Evolutionary conservation across 164 flowering plant species (phyloP).

Genomic region (Chimonanthus salicifolius): DNA sequence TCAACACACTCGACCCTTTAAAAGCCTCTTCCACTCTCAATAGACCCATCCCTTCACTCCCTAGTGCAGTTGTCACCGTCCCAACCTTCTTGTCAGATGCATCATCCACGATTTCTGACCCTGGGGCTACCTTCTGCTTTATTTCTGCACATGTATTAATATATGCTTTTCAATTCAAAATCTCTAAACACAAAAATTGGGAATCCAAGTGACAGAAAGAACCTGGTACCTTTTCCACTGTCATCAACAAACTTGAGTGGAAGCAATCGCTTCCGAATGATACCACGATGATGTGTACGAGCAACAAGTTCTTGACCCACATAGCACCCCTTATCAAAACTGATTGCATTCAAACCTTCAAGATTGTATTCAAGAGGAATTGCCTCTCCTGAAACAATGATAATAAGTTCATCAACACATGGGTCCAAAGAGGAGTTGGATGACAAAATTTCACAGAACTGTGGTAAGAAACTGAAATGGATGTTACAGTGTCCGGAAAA

Average conservation of each 20-base stretch:
- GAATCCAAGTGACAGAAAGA: background rate
- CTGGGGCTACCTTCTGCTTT: slow-evolving; percentile 55
- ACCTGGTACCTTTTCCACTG: slow-evolving; percentile 46
- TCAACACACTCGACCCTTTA: slow-evolving; percentile 32
- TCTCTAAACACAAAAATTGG: no score
- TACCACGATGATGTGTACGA: slow-evolving; percentile 89
- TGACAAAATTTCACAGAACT: background rate
- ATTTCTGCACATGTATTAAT: slow-evolving; percentile 32
- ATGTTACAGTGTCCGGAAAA: background rate
- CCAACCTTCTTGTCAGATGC: slow-evolving; percentile 64
- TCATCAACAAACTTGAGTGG: slow-evolving; percentile 60
- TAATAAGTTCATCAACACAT: no score
- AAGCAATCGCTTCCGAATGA: slow-evolving; percentile 78
- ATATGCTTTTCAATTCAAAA: background rate
- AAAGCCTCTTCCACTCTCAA: slow-evolving; percentile 79
- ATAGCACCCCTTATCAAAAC: slow-evolving; percentile 95
- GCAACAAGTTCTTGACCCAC: slow-evolving; percentile 92
- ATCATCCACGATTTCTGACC: slow-evolving; percentile 45
- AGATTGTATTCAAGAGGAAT: slow-evolving; percentile 90
- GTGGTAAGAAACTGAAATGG: background rate
- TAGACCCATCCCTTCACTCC: slow-evolving; percentile 64
- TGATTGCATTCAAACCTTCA: slow-evolving; percentile 79
- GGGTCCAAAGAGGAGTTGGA: background rate
- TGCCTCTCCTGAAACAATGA: slow-evolving; percentile 60
- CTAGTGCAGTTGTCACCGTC: slow-evolving; percentile 60